These are phyloP conservation scores for Monilinia aucupariae DNA, from an alignment of 2,329 filamentous ascomycete genomes.

Conservation along the genomic window DNA sequence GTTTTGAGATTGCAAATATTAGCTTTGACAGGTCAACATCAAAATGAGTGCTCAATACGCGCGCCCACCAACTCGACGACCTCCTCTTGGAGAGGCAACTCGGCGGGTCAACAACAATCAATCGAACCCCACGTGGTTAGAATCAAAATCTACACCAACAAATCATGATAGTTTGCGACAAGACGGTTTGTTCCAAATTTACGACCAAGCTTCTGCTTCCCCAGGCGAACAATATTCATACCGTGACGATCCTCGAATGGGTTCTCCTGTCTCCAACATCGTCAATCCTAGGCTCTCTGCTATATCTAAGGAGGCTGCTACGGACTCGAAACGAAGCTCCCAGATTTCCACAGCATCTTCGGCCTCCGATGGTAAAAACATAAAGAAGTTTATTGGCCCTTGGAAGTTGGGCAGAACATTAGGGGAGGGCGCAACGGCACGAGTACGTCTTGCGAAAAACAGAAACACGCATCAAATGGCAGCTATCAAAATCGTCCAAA, in stretches of 20 bases:
- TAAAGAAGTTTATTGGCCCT: constrained; percentile 77
- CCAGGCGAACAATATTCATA: constrained; percentile 18
- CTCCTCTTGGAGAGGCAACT: constrained; percentile 34
- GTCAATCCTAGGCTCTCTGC: constrained; percentile 35
- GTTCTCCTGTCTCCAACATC: constrained; percentile 30
- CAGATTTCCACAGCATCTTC: constrained; percentile 38
- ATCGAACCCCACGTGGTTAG: constrained; percentile 1
- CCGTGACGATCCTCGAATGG: constrained; percentile 22
- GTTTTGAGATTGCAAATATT: not conserved
- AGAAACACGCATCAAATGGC: constrained; percentile 71
- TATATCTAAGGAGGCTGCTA: constrained; percentile 33
- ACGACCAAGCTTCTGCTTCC: constrained; percentile 17
- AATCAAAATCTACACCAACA: constrained; percentile 23
- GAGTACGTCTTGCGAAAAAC: constrained; percentile 82
- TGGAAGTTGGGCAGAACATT: constrained; percentile 90
- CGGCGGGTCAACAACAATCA: constrained; percentile 34
- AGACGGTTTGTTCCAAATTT: constrained; percentile 23
- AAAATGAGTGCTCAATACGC: constrained; percentile 25
- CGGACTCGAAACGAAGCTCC: constrained; percentile 38
- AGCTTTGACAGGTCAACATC: not conserved
- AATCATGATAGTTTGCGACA: constrained; percentile 30
- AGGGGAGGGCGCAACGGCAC: constrained; percentile 82
- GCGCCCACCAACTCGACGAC: constrained; percentile 31
- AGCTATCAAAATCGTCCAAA: constrained; percentile 93
- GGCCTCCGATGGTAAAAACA: constrained; percentile 32